phyloP scores from a whole-genome alignment of 2,329 filamentous ascomycete species.

The Hymenotorrendiella dingleyae region DNA sequence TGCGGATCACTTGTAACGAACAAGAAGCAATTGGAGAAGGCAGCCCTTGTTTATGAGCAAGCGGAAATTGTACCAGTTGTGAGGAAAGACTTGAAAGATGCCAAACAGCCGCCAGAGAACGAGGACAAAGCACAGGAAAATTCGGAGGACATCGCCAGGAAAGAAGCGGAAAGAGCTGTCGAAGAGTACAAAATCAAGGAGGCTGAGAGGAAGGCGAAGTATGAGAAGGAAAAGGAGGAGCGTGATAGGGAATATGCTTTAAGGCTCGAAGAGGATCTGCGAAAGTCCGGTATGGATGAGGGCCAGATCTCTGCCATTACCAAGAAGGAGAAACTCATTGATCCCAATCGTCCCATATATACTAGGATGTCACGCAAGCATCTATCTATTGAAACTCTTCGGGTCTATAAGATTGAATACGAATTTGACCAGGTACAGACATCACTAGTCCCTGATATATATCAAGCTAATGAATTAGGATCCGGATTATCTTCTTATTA shows the following conservation, averaged over 20 bases:
- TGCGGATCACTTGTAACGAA: too few species aligned
- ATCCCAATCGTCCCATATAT: constrained; percentile 46
- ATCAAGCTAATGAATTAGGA: constrained; percentile 45
- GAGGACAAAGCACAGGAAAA: constrained; percentile 41
- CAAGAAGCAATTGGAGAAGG: too few species aligned
- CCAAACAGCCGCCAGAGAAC: constrained; percentile 40
- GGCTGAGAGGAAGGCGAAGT: constrained; percentile 30
- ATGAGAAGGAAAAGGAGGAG: constrained; percentile 33
- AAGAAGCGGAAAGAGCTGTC: constrained; percentile 45
- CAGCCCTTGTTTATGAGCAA: too few species aligned
- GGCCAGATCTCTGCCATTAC: constrained; percentile 53
- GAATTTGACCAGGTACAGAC: constrained; percentile 46
- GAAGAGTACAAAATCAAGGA: constrained; percentile 41
- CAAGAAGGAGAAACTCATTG: constrained; percentile 46
- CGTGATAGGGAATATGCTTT: constrained; percentile 35
- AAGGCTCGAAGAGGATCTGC: constrained; percentile 51
- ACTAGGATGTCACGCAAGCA: constrained; percentile 58
- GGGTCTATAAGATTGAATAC: constrained; percentile 50
- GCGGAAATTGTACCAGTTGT: too few species aligned
- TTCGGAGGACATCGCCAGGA: constrained; percentile 43
- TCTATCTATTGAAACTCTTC: constrained; percentile 56
- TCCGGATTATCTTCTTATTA: constrained; percentile 65
- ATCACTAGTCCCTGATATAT: not conserved
- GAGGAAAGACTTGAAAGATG: too few species aligned
- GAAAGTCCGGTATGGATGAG: constrained; percentile 53